Conservation (phyloP, 1,284 basidiomycete species). For the Cronartium ribicola region DNA sequence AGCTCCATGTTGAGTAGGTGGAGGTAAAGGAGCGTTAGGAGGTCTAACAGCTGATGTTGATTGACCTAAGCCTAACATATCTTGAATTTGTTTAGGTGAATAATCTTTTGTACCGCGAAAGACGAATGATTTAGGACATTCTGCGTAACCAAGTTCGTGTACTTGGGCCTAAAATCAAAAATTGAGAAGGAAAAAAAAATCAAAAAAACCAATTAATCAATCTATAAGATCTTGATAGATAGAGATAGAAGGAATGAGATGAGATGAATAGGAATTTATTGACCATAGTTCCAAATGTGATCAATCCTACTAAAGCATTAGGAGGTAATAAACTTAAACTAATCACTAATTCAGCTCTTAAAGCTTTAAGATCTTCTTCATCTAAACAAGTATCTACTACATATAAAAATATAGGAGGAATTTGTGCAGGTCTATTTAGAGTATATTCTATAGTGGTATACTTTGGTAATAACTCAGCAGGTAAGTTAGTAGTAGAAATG, state of each 20-base stretch:
- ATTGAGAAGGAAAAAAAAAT: not conserved
- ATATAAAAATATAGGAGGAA: conserved; percentile 93
- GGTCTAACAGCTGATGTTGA: conserved; percentile 51
- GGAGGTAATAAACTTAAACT: conserved; percentile 88
- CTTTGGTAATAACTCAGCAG: conserved; percentile 90
- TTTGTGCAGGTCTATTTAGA: conserved; percentile 78
- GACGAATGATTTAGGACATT: conserved; percentile 96
- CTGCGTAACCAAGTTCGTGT: conserved; percentile 92
- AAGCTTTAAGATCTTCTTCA: conserved; percentile 81
- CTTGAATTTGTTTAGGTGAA: conserved; percentile 90
- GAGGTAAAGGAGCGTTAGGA: conserved; percentile 67
- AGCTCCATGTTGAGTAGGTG: conserved; percentile 63
- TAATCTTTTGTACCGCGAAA: conserved; percentile 99
- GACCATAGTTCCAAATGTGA: conserved; percentile 97
- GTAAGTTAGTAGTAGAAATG: conserved; percentile 92
- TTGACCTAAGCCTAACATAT: conserved; percentile 86
- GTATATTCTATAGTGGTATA: conserved; percentile 99
- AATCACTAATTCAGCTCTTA: conserved; percentile 86
- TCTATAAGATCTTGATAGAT: not conserved
- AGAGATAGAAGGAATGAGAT: not conserved
- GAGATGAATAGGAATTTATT: conserved; percentile 45
- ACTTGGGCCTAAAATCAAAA: conserved; percentile 72
- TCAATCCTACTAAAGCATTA: conserved; percentile 87
- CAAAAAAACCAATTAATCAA: conserved; percentile 1
- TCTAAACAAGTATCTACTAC: conserved; percentile 97